Conservation (phyloP, 306 rosid genomes). For the Gastrolobium bilobum region DNA sequence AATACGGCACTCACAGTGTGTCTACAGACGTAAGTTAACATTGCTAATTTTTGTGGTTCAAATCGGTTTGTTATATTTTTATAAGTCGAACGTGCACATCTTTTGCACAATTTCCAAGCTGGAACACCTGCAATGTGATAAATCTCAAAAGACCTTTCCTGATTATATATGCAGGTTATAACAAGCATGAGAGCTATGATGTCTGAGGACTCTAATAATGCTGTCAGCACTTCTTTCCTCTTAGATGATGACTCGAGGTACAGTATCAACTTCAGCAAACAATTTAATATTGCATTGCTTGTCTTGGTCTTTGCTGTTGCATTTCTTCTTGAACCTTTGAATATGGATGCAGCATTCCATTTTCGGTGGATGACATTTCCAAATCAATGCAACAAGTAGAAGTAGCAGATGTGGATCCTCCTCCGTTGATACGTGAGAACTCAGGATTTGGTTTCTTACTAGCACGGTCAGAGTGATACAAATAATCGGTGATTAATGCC, state of each 20-base stretch:
- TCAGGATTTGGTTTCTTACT: constrained; percentile 95
- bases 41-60: constrained; percentile 34
- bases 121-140: constrained; percentile 11
- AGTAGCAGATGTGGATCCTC: constrained; percentile 93
- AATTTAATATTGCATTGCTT: neutral
- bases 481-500: constrained; percentile 35
- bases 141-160: constrained; percentile 22
- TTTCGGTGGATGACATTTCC: constrained; percentile 97
- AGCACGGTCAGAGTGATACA: constrained; percentile 80
- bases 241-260: constrained; percentile 99
- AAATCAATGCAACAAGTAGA: constrained; percentile 95
- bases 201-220: constrained; percentile 92
- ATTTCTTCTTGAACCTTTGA: constrained; percentile 38
- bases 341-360: constrained; percentile 83
- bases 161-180: constrained; percentile 68
- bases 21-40: constrained; percentile 85
- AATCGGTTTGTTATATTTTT: constrained; percentile 35
- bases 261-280: constrained; percentile 23
- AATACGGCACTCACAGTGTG: constrained; percentile 98
- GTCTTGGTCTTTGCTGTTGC: neutral
- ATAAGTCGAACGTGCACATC: constrained; percentile 7
- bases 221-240: constrained; percentile 97
- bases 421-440: constrained; percentile 95
- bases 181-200: constrained; percentile 91
- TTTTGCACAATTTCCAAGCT: constrained; percentile 27